Percentiles rank a stretch among this genome's conserved stretches.
Evolutionary conservation across 2,329 filamentous ascomycete species (phyloP).

Genomic region (Hymenoscyphus linearis): DNA sequence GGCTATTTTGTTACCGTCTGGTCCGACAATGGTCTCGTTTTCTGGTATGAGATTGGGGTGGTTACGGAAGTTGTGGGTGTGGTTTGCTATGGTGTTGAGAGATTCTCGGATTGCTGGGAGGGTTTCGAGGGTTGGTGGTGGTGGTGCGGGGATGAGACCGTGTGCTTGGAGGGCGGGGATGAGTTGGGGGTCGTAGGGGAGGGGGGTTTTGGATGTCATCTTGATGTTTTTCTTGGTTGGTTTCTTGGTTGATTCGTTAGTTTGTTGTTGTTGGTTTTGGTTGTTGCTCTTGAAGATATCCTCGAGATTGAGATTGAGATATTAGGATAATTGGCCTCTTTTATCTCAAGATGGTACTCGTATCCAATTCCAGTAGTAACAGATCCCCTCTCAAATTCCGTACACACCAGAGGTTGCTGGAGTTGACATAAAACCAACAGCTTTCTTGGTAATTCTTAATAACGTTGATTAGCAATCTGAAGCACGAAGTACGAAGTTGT

Average conservation of each 20-base stretch:
- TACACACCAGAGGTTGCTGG: background rate
- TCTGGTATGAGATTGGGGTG: constrained; percentile 7
- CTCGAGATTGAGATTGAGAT: background rate
- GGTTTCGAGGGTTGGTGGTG: background rate
- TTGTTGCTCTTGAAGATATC: background rate
- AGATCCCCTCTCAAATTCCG: background rate
- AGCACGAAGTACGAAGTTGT: too few relatives aligned
- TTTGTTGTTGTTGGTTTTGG: background rate
- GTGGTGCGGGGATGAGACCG: background rate
- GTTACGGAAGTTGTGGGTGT: background rate
- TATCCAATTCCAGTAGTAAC: background rate
- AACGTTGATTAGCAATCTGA: too few relatives aligned
- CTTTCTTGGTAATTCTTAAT: too few relatives aligned
- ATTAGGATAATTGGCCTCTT: background rate
- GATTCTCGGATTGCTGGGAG: background rate
- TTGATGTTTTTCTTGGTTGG: background rate
- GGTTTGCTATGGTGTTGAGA: background rate
- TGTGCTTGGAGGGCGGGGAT: background rate
- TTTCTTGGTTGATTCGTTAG: background rate
- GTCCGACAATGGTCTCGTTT: constrained; percentile 9
- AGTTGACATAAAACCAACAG: too few relatives aligned
- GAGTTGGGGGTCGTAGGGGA: constrained; percentile 4
- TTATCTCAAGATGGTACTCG: background rate
- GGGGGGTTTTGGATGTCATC: constrained; percentile 2
- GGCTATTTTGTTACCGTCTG: constrained; percentile 8